phyloP scores from a whole-genome alignment of 495 filamentous ascomycete genomes.

The Durotheca rogersii region DNA sequence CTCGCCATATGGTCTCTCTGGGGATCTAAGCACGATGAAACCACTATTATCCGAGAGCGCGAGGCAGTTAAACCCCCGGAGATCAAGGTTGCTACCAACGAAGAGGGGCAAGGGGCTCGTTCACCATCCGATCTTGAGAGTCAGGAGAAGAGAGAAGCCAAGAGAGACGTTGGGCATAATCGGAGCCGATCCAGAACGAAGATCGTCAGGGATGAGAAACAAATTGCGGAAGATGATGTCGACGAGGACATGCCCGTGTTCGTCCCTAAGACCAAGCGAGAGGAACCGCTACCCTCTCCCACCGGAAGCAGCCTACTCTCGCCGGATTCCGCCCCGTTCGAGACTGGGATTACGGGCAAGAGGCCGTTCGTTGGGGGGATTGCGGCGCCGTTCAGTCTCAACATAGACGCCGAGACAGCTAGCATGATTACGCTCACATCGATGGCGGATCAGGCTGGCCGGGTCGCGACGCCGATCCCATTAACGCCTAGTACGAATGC shows the following conservation, averaged over 20 bases:
- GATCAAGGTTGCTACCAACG: conserved; percentile 25
- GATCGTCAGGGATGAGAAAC: conserved; percentile 45
- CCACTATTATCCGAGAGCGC: conserved; percentile 57
- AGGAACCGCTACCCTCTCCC: conserved; percentile 12
- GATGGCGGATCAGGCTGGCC: conserved; percentile 27
- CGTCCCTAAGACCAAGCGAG: conserved; percentile 31
- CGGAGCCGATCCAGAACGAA: conserved; percentile 41
- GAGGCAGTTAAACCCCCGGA: conserved; percentile 38
- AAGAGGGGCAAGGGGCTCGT: conserved; percentile 43
- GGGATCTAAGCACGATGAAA: conserved; percentile 85
- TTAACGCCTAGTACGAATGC: conserved; percentile 11
- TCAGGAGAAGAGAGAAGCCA: conserved; percentile 29
- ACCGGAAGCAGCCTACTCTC: conserved; percentile 16
- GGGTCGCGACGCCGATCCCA: conserved; percentile 30
- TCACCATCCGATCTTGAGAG: conserved; percentile 38
- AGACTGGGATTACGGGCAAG: conserved; percentile 47
- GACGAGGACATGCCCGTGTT: conserved; percentile 39
- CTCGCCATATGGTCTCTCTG: conserved; percentile 80
- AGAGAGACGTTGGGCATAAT: conserved; percentile 6
- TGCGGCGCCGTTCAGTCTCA: conserved; percentile 53
- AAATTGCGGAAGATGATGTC: conserved; percentile 30
- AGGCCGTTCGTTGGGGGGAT: conserved; percentile 50
- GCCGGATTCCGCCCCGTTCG: conserved; percentile 27
- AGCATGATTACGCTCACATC: conserved; percentile 56
- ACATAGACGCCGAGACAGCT: conserved; percentile 50